These are phyloP conservation scores for Epichloe gansuensis DNA, from an alignment of 2,329 filamentous ascomycete species.

Conservation along the genomic window DNA sequence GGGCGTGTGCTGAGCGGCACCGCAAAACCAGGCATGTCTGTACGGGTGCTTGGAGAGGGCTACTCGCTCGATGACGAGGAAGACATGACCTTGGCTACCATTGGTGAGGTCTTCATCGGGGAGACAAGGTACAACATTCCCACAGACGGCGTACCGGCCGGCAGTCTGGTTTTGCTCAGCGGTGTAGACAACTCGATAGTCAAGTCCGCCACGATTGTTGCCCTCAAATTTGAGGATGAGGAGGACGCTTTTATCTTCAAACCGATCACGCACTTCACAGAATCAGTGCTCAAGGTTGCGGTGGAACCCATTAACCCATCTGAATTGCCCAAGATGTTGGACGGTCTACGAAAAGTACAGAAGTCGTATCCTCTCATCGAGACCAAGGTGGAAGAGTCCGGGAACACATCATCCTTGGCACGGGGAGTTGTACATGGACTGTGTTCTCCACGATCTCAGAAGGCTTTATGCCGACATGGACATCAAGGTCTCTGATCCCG, in stretches of 20 bases:
- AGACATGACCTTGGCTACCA: constrained; percentile 82
- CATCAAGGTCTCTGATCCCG: constrained; percentile 95
- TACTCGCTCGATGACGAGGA: constrained; percentile 97
- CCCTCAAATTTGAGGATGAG: constrained; percentile 66
- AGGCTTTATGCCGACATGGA: constrained; percentile 98
- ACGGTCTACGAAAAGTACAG: constrained; percentile 91
- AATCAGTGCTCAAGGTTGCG: constrained; percentile 94
- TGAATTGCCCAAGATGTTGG: constrained; percentile 96
- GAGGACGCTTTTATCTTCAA: constrained; percentile 95
- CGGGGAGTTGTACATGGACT: constrained; percentile 99
- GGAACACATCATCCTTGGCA: constrained; percentile 94
- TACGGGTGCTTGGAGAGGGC: constrained; percentile 85
- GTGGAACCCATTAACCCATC: constrained; percentile 98
- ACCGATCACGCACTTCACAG: constrained; percentile 85
- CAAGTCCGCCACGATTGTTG: constrained; percentile 86
- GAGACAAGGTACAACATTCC: constrained; percentile 90
- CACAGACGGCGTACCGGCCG: constrained; percentile 83
- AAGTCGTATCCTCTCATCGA: constrained; percentile 94
- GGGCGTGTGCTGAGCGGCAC: constrained; percentile 90
- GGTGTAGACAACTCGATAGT: constrained; percentile 97
- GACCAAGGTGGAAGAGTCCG: constrained; percentile 96
- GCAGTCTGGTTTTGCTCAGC: constrained; percentile 82
- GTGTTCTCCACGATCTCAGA: constrained; percentile 87
- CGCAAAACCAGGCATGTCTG: constrained; percentile 66
- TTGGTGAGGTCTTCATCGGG: constrained; percentile 78